These are phyloP conservation scores for Fraxinus ornus DNA, from an alignment of 305 asterid genomes.

Conservation along the genomic window DNA sequence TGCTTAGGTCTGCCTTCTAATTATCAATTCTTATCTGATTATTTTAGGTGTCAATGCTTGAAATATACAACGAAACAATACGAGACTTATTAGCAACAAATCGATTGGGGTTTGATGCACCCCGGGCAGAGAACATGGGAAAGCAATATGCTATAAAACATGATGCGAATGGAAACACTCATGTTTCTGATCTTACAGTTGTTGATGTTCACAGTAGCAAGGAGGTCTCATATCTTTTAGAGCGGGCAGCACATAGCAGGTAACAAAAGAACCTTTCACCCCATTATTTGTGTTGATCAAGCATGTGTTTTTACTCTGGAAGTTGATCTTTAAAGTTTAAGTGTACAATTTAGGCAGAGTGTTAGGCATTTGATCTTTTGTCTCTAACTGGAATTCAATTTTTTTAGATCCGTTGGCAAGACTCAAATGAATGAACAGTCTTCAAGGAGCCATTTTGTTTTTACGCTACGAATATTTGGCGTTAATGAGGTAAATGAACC, in stretches of 20 bases:
- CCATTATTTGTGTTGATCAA: not conserved
- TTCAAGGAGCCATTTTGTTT: slow-evolving; percentile 93
- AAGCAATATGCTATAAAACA: slow-evolving; percentile 89
- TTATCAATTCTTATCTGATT: not conserved
- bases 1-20: slow-evolving; percentile 1
- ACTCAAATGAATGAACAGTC: slow-evolving; percentile 98
- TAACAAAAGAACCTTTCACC: slow-evolving; percentile 21
- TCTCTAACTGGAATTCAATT: not conserved
- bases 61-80: slow-evolving; percentile 90
- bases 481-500: slow-evolving; percentile 64
- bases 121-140: slow-evolving; percentile 53
- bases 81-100: slow-evolving; percentile 76
- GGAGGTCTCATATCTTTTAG: slow-evolving; percentile 85
- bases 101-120: slow-evolving; percentile 51
- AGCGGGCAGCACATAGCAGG: slow-evolving; percentile 97
- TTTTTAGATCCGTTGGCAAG: slow-evolving; percentile 77
- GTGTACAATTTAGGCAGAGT: not conserved
- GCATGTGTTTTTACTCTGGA: not conserved
- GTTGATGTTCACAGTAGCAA: slow-evolving; percentile 80
- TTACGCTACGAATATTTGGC: slow-evolving; percentile 77
- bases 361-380: not conserved
- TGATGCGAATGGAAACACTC: slow-evolving; percentile 76
- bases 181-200: slow-evolving; percentile 74
- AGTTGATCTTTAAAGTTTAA: not conserved
- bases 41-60: slow-evolving; percentile 90